Percentiles rank a stretch among this genome's conserved stretches.
Evolutionary conservation across 2,329 filamentous ascomycete genomes (phyloP).

Genomic region (Aspergillus hiratsukae): DNA sequence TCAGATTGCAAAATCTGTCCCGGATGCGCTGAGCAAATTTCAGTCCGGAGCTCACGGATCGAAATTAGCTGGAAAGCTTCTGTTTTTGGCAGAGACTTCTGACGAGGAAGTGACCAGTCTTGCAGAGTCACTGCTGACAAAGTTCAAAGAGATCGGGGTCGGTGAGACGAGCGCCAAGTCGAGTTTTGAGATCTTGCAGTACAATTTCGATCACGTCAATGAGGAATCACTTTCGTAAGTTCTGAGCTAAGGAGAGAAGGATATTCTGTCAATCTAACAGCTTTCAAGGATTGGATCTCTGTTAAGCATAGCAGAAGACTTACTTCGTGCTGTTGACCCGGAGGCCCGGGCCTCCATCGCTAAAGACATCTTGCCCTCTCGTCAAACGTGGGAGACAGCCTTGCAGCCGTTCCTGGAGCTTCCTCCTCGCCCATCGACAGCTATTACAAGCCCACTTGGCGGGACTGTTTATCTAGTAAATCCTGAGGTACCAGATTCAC

Average conservation of each 20-base stretch:
- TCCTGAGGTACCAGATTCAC: constrained; percentile 21
- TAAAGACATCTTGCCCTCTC: constrained; percentile 58
- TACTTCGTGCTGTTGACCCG: constrained; percentile 34
- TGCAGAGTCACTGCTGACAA: constrained; percentile 31
- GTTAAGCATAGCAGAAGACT: constrained; percentile 50
- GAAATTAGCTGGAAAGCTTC: constrained; percentile 48
- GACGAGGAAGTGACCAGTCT: constrained; percentile 48
- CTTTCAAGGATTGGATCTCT: constrained; percentile 50
- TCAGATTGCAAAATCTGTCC: constrained; percentile 39
- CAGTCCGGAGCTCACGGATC: constrained; percentile 44
- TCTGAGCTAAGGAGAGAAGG: neutral
- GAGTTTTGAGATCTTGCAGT: constrained; percentile 50
- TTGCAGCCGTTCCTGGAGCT: constrained; percentile 50
- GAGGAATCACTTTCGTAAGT: constrained; percentile 44
- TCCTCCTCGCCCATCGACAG: constrained; percentile 53
- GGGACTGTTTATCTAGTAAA: constrained; percentile 65
- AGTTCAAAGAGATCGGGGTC: constrained; percentile 33
- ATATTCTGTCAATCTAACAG: constrained; percentile 21
- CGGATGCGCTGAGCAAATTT: constrained; percentile 41
- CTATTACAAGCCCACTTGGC: constrained; percentile 68
- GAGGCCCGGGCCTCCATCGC: constrained; percentile 25
- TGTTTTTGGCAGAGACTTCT: constrained; percentile 51
- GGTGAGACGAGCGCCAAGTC: constrained; percentile 41
- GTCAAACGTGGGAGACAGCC: constrained; percentile 61
- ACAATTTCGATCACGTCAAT: constrained; percentile 46